Evolutionary conservation across 2,329 filamentous ascomycete genomes (phyloP), one percentile per base, ranked within the genome.

Genomic region (Arthrobotrys megalospora): DNA sequence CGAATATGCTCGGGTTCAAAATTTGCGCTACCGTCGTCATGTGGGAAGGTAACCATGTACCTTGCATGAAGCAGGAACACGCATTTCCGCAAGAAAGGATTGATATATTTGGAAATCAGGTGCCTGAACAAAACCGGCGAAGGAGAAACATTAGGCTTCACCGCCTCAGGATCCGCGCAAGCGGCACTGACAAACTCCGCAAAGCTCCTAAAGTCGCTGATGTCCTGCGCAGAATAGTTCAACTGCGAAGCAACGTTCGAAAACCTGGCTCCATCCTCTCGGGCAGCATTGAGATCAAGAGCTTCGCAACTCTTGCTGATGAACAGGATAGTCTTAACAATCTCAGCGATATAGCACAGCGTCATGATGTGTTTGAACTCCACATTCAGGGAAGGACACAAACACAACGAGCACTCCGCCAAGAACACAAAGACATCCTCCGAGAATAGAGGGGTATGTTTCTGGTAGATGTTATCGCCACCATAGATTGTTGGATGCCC

Each of bases 301-400:
- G 52, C 50, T 28, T 77, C 52, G 41, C 41, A 77, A 28, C 34
- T 84, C 21, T 85, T 81, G 43, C 85, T 84, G 82, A 89, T 89
- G 6, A 88, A 86, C 12, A 90, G 83, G 14, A 93, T 88, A 5
- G 94, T 90, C 85, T 97, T 96, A 76, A 96, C 90, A 72, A 99
- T 90, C 84, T 99, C 96, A 1, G 93, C 93, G 69, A 97, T 88
- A 83, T 97, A 97, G 85, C 94, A 97, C 53, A 98, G 86, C 43
- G 92, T 90, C 62, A 98, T 85, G 64, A 98, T 84, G 83, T 97
- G 92, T 47, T 91, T 89, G 48, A 96, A 89, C 69, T 96, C 92
- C 45, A 93, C 88, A 47, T 89, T 86, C 32, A 93, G 88, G 1
- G 91, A 88, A 7, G 91, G 88, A 6, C 89, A 88, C 16, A 96